Conservation (phyloP, 495 filamentous ascomycete genomes). For the Daldinia vernicosa region DNA sequence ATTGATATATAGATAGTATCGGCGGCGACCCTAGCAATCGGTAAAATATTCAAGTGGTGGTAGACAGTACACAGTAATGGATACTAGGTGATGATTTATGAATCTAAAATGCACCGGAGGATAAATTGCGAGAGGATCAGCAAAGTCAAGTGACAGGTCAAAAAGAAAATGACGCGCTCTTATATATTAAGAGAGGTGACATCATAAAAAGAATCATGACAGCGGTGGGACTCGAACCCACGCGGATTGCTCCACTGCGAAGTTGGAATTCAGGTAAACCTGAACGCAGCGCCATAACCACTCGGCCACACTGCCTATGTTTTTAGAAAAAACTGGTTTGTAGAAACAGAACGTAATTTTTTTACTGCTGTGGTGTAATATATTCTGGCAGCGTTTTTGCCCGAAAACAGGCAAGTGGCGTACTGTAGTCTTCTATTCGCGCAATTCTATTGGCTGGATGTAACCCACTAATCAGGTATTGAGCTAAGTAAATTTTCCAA, state of each 20-base stretch:
- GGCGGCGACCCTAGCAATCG: not conserved
- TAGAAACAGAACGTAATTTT: not conserved
- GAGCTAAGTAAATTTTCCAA: not conserved
- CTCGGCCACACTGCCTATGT: conserved; percentile 37
- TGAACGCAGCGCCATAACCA: conserved; percentile 50
- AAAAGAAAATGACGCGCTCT: not conserved
- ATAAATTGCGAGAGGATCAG: not conserved
- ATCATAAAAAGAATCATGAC: conserved; percentile 35
- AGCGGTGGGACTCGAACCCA: conserved; percentile 56
- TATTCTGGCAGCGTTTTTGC: not conserved
- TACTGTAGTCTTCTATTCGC: not conserved
- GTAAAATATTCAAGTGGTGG: not conserved
- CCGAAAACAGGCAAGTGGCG: not conserved
- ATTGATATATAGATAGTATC: not conserved
- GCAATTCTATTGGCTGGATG: not conserved
- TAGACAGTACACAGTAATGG: not conserved
- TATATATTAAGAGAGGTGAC: not conserved
- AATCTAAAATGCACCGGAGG: not conserved
- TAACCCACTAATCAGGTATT: not conserved
- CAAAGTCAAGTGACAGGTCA: not conserved
- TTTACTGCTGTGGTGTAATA: not conserved
- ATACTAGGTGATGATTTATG: not conserved
- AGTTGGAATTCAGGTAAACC: conserved; percentile 33
- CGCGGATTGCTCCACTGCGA: conserved; percentile 53
- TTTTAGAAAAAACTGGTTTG: not conserved